These are phyloP conservation scores for Babesia ovis DNA, from an alignment of 169 alveolate genomes.

Conservation along the genomic window DNA sequence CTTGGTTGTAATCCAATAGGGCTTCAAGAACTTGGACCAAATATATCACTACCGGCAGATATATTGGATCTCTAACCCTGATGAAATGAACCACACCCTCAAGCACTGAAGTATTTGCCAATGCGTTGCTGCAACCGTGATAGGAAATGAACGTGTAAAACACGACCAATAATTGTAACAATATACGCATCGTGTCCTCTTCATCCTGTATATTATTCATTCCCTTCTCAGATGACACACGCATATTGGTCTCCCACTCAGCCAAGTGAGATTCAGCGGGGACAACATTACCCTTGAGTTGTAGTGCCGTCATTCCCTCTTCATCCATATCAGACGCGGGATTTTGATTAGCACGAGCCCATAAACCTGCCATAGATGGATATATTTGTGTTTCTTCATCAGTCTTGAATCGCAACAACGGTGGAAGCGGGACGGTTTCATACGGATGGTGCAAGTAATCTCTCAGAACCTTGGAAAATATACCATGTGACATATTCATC, in stretches of 20 bases:
- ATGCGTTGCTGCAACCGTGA: conserved; percentile 60
- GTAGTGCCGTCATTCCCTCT: conserved; percentile 3
- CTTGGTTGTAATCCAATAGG: conserved; percentile 72
- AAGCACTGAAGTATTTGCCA: conserved; percentile 50
- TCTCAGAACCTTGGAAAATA: conserved; percentile 58
- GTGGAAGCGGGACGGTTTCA: conserved; percentile 52
- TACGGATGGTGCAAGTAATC: conserved; percentile 46
- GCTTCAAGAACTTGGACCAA: conserved; percentile 76
- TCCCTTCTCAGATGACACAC: conserved; percentile 15
- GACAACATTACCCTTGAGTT: conserved; percentile 25
- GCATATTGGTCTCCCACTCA: conserved; percentile 34
- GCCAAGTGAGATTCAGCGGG: not conserved
- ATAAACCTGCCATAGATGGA: not conserved
- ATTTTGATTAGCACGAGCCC: not conserved
- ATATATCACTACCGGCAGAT: conserved; percentile 71
- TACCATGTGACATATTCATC: conserved; percentile 54
- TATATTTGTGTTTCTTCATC: not conserved
- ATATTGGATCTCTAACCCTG: conserved; percentile 69
- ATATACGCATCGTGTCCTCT: conserved; percentile 60
- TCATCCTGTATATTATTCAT: conserved; percentile 17
- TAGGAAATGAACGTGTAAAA: conserved; percentile 56
- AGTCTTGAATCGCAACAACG: conserved; percentile 23
- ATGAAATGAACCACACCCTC: conserved; percentile 66
- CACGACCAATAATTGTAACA: conserved; percentile 60
- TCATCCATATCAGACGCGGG: not conserved